Evolutionary conservation across 1,284 basidiomycete species (phyloP).

Genomic region (Boletus hoseneyae): DNA sequence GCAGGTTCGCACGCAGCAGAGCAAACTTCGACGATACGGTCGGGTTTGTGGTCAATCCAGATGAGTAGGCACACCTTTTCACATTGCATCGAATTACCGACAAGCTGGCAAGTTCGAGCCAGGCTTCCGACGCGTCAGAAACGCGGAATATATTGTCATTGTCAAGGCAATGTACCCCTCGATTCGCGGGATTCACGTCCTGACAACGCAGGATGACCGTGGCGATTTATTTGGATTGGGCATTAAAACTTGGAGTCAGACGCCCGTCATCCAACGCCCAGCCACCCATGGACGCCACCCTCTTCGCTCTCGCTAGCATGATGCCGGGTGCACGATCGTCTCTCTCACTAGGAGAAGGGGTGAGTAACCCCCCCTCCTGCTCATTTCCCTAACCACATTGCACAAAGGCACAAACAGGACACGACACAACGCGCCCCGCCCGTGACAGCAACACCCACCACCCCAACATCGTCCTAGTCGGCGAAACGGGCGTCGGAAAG

Average conservation of each 20-base stretch:
- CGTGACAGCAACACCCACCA: too few species aligned
- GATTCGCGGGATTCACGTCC: not conserved
- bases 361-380: not conserved
- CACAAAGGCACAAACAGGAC: not conserved
- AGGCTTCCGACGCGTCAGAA: not conserved
- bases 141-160: not conserved
- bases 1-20: too few species aligned
- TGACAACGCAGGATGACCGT: not conserved
- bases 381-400: not conserved
- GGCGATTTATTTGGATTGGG: too few species aligned
- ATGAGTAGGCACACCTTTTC: too few species aligned
- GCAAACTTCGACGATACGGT: too few species aligned
- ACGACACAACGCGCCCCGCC: not conserved
- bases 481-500: constrained; percentile 8
- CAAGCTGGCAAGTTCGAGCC: not conserved
- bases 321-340: not conserved
- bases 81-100: too few species aligned
- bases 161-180: not conserved
- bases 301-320: not conserved
- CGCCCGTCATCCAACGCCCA: too few species aligned
- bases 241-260: too few species aligned
- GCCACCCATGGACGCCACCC: too few species aligned
- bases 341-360: not conserved
- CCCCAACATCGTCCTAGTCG: constrained; percentile 5
- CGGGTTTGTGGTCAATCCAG: too few species aligned